These are phyloP conservation scores for Trichoderma sp. DNA, from an alignment of 2,329 filamentous ascomycete species.

Conservation along the genomic window DNA sequence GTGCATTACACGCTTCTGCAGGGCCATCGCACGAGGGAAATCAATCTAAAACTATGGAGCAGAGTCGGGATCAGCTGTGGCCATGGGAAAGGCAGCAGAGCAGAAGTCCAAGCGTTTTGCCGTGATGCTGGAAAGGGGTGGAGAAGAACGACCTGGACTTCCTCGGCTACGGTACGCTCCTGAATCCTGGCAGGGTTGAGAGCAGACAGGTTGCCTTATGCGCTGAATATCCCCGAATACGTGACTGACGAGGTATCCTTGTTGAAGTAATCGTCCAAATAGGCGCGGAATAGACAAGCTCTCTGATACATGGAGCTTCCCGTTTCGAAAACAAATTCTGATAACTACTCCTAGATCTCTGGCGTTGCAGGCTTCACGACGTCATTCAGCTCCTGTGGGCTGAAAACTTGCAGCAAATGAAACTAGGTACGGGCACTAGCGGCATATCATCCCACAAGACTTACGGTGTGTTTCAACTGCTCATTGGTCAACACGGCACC, in stretches of 20 bases:
- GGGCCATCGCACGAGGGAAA: conserved; percentile 16
- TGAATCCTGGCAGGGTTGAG: conserved; percentile 12
- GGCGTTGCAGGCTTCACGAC: no score
- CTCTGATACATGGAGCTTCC: no score
- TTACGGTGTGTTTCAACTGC: conserved; percentile 21
- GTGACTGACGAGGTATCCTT: no score
- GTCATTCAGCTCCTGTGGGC: no score
- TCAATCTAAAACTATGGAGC: conserved; percentile 26
- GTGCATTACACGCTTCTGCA: conserved; percentile 23
- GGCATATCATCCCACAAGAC: not conserved
- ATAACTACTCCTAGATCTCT: no score
- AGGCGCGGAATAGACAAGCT: no score
- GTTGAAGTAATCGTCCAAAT: no score
- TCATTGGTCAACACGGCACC: not conserved
- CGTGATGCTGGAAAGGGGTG: conserved; percentile 7
- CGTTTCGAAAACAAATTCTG: no score
- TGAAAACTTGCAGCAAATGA: not conserved
- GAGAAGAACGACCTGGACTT: not conserved
- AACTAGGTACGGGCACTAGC: conserved; percentile 6
- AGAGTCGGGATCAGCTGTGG: not conserved
- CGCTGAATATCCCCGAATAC: no score
- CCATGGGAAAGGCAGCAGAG: not conserved
- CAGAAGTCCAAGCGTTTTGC: conserved; percentile 3
- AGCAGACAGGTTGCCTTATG: not conserved
- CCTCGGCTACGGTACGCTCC: not conserved